These are phyloP conservation scores for Coemansia sp. DNA, from an alignment of 192 early-diverging fungal species.

Conservation along the genomic window DNA sequence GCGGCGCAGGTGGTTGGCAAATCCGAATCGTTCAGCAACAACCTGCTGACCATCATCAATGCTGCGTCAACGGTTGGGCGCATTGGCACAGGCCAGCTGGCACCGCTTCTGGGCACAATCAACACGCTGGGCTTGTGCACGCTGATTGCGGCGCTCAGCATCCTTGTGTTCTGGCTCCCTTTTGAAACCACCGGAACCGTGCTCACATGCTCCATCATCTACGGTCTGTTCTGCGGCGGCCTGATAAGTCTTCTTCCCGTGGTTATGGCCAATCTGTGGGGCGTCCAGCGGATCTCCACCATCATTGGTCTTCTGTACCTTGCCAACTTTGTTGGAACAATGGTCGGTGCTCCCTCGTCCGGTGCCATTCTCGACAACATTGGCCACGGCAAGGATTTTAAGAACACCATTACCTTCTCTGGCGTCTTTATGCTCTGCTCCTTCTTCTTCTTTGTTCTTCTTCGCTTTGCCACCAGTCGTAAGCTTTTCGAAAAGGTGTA, in stretches of 20 bases:
- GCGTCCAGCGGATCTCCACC: slow-evolving; percentile 57
- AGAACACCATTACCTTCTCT: slow-evolving; percentile 44
- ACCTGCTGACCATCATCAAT: slow-evolving; percentile 67
- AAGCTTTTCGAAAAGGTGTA: slow-evolving; percentile 22
- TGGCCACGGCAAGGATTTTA: slow-evolving; percentile 38
- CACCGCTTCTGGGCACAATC: slow-evolving; percentile 60
- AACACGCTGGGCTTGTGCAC: slow-evolving; percentile 60
- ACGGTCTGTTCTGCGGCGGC: slow-evolving; percentile 61
- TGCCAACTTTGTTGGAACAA: slow-evolving; percentile 55
- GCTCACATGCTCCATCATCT: slow-evolving; percentile 54
- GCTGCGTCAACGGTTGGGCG: slow-evolving; percentile 64
- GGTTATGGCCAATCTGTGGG: slow-evolving; percentile 58
- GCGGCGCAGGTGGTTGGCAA: slow-evolving; percentile 44
- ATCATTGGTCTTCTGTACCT: slow-evolving; percentile 59
- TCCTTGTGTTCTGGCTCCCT: slow-evolving; percentile 58
- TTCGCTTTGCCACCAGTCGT: slow-evolving; percentile 14
- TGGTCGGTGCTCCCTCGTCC: slow-evolving; percentile 56
- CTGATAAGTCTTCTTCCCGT: slow-evolving; percentile 58
- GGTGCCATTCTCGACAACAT: slow-evolving; percentile 57
- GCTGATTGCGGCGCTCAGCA: slow-evolving; percentile 40
- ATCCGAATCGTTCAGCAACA: slow-evolving; percentile 43
- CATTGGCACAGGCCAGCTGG: slow-evolving; percentile 62
- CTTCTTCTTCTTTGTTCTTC: slow-evolving; percentile 22
- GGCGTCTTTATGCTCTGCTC: slow-evolving; percentile 44
- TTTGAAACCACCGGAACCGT: slow-evolving; percentile 47